Conservation (phyloP, 768 basidiomycete genomes). For the Jaapia argillacea region DNA sequence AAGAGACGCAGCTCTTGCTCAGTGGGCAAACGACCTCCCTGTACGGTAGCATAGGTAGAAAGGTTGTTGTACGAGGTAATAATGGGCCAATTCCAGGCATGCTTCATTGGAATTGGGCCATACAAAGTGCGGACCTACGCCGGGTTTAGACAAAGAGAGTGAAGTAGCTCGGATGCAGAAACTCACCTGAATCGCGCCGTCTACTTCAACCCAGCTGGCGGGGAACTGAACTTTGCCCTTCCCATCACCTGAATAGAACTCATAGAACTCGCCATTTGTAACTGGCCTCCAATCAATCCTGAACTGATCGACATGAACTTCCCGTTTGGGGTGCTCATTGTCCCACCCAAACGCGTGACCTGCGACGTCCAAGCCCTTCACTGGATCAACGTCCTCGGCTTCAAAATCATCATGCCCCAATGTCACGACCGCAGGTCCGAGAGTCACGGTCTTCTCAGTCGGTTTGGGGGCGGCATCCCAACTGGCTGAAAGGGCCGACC, state of each 20-base stretch:
- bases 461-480: slow-evolving; percentile 42
- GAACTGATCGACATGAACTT: slow-evolving; percentile 56
- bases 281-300: slow-evolving; percentile 79
- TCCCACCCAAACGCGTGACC: slow-evolving; percentile 89
- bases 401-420: slow-evolving; percentile 85
- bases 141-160: not conserved
- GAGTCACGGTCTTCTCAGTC: slow-evolving; percentile 31
- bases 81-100: slow-evolving; percentile 82
- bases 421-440: slow-evolving; percentile 48
- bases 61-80: slow-evolving; percentile 70
- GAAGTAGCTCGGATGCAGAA: not conserved
- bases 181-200: slow-evolving; percentile 40
- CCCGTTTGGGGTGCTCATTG: slow-evolving; percentile 70
- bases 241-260: slow-evolving; percentile 41
- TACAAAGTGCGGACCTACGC: slow-evolving; percentile 74
- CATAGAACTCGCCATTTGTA: slow-evolving; percentile 79
- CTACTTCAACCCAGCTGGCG: slow-evolving; percentile 60
- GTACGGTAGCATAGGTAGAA: slow-evolving; percentile 69
- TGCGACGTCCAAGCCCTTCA: slow-evolving; percentile 25
- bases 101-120: slow-evolving; percentile 68
- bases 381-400: slow-evolving; percentile 39
- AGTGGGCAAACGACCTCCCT: slow-evolving; percentile 91
- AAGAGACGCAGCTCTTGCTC: slow-evolving; percentile 82
- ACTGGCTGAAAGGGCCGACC: slow-evolving; percentile 38
- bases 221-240: slow-evolving; percentile 44